Percentiles rank a stretch among this genome's conserved stretches.
Evolutionary conservation across 2,329 filamentous ascomycete genomes (phyloP).

Genomic region (Aspergillus clavatus): DNA sequence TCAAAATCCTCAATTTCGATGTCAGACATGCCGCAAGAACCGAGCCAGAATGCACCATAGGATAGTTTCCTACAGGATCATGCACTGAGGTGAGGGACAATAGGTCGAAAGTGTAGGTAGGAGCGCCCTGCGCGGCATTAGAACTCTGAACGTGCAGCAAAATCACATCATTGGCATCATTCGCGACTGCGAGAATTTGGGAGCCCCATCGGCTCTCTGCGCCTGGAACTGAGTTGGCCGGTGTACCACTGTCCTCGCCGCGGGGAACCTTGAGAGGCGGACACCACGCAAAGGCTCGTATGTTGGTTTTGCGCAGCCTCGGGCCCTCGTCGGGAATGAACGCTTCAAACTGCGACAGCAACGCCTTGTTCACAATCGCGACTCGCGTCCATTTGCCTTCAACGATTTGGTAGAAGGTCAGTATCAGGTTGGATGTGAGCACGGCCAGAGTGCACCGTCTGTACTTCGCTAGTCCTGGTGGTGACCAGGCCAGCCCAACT

Average conservation of each 20-base stretch:
- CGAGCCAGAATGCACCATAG: constrained; percentile 21
- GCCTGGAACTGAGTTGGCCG: constrained; percentile 6
- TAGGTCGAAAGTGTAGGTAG: constrained; percentile 22
- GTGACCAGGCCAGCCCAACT: constrained; percentile 52
- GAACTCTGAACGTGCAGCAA: constrained; percentile 24
- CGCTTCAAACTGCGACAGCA: constrained; percentile 38
- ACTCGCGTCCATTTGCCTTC: constrained; percentile 50
- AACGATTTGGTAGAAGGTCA: constrained; percentile 53
- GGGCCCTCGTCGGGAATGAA: constrained; percentile 18
- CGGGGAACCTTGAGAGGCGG: constrained; percentile 23
- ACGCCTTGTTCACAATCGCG: constrained; percentile 48
- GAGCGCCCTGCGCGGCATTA: constrained; percentile 1
- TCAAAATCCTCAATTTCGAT: constrained; percentile 20
- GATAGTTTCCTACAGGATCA: constrained; percentile 9
- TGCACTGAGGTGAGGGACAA: constrained; percentile 21
- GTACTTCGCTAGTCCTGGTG: constrained; percentile 52
- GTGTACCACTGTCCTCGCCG: background rate
- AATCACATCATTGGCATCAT: constrained; percentile 37
- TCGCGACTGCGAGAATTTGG: constrained; percentile 33
- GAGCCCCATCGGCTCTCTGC: constrained; percentile 32
- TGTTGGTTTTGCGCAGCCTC: constrained; percentile 27
- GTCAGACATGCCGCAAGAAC: constrained; percentile 27
- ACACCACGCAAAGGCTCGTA: constrained; percentile 43
- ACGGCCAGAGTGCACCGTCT: constrained; percentile 52
- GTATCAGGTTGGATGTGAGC: constrained; percentile 52